Evolutionary conservation across 495 filamentous ascomycete species (phyloP), one percentile per base, ranked within the genome.

Genomic region (Neurospora intermedia): DNA sequence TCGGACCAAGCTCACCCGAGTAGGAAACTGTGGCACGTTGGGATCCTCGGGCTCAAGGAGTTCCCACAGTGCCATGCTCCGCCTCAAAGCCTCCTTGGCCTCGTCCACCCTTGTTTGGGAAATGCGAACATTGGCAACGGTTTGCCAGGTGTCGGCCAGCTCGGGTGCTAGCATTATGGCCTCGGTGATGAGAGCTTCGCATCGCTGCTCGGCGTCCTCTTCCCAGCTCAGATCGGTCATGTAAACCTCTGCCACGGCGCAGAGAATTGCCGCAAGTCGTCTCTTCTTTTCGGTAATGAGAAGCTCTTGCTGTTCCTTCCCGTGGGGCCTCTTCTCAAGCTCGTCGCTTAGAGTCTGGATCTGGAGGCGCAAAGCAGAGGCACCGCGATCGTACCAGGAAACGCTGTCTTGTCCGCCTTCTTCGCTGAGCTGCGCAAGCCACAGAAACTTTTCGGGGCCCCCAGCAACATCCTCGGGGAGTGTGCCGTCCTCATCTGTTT

Each of bases 171-270:
- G 85, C 48, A 94, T 80, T 18, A 94, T 88, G 10, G 96, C 96
- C 80, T 98, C 94, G 7, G 93, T 93, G 69, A 97, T 90, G 59
- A 96, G 87, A 4, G 86, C 79, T 79, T 98, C 95, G 84, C 96
- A 98, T 70, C 89, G 85, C 62, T 85, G 81, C 81, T 98, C 96
- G 2, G 94, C 94, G 75, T 96, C 93, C 69, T 90, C 89, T 80
- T 96, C 93, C 92, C 93, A 97, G 35, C 92, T 85, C 74, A 99
- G 86, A 84, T 99, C 96, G 40, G 94, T 98, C 96, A 99, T 99
- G 80, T 97, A 98, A 42, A 98, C 91, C 81, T 99, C 96, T 0
- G 92, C 89, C 71, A 97, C 90, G 3, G 91, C 92, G 81, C 96
- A 98, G 39, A 99, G 86, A 6, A 94, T 93, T 74, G 90, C 92